phyloP scores from a whole-genome alignment of 2,329 filamentous ascomycete species.

The Thelonectria blattea region DNA sequence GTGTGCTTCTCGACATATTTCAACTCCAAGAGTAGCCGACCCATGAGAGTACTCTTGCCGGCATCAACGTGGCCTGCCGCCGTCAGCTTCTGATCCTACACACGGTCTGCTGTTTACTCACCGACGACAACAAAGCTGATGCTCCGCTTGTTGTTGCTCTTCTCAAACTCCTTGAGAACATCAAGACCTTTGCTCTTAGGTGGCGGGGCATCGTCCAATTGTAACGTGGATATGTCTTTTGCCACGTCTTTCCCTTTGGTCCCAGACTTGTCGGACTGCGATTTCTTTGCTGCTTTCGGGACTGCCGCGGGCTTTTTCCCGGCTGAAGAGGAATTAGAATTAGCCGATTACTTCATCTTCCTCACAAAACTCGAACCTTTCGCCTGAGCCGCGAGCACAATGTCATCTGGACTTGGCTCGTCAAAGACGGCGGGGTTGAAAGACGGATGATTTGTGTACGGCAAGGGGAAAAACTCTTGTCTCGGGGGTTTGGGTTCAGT shows the following conservation, averaged over 20 bases:
- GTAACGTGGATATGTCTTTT: conserved; percentile 43
- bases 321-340: conserved; percentile 61
- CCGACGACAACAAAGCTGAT: conserved; percentile 94
- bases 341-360: conserved; percentile 55
- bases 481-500: conserved; percentile 31
- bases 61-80: conserved; percentile 88
- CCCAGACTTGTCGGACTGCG: conserved; percentile 45
- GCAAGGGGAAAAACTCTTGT: conserved; percentile 50
- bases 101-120: conserved; percentile 48
- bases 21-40: conserved; percentile 86
- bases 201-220: conserved; percentile 59
- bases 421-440: conserved; percentile 71
- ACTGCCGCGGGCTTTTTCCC: conserved; percentile 55
- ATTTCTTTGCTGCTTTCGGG: conserved; percentile 47
- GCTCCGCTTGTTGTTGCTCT: conserved; percentile 75
- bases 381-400: conserved; percentile 85
- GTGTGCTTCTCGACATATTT: conserved; percentile 88
- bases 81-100: conserved; percentile 13
- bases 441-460: conserved; percentile 56
- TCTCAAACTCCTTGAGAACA: conserved; percentile 81
- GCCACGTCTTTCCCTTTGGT: conserved; percentile 35
- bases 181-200: conserved; percentile 81
- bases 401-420: conserved; percentile 89
- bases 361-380: conserved; percentile 76
- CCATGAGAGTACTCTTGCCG: conserved; percentile 98